These are phyloP conservation scores for Arthrobotrys conoides DNA, from an alignment of 2,329 filamentous ascomycete species.

Conservation along the genomic window DNA sequence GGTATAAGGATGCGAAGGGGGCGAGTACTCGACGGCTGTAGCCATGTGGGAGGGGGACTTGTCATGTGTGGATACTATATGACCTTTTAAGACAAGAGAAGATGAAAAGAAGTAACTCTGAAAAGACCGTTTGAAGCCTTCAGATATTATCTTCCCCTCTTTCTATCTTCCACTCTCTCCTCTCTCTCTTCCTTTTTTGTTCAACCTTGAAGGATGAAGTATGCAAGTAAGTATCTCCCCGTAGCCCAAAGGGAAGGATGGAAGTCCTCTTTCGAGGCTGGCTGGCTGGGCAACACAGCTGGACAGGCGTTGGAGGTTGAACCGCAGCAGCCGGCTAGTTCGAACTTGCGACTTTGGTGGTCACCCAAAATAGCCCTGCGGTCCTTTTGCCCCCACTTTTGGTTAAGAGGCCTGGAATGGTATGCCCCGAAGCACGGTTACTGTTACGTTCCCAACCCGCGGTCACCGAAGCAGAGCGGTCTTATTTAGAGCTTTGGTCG, in stretches of 20 bases:
- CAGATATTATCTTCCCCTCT: slow-evolving; percentile 18
- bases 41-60: slow-evolving; percentile 50
- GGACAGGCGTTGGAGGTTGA: slow-evolving; percentile 23
- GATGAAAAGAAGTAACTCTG: slow-evolving; percentile 10
- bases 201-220: slow-evolving; percentile 2
- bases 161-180: background rate
- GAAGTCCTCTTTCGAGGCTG: slow-evolving; percentile 21
- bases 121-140: slow-evolving; percentile 17
- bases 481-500: slow-evolving; percentile 10
- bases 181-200: background rate
- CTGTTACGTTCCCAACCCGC: slow-evolving; percentile 27
- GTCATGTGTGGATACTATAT: slow-evolving; percentile 43
- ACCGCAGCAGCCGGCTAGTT: slow-evolving; percentile 16
- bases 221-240: background rate
- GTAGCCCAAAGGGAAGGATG: slow-evolving; percentile 10
- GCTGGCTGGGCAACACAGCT: slow-evolving; percentile 59
- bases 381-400: slow-evolving; percentile 39
- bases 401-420: slow-evolving; percentile 14
- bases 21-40: slow-evolving; percentile 57
- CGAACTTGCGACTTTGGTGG: slow-evolving; percentile 3
- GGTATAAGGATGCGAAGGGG: slow-evolving; percentile 54
- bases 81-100: slow-evolving; percentile 1
- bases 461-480: slow-evolving; percentile 45
- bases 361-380: slow-evolving; percentile 39
- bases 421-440: slow-evolving; percentile 11